phyloP scores from a whole-genome alignment of 2,329 filamentous ascomycete genomes.

The Dactylella cylindrospora region DNA sequence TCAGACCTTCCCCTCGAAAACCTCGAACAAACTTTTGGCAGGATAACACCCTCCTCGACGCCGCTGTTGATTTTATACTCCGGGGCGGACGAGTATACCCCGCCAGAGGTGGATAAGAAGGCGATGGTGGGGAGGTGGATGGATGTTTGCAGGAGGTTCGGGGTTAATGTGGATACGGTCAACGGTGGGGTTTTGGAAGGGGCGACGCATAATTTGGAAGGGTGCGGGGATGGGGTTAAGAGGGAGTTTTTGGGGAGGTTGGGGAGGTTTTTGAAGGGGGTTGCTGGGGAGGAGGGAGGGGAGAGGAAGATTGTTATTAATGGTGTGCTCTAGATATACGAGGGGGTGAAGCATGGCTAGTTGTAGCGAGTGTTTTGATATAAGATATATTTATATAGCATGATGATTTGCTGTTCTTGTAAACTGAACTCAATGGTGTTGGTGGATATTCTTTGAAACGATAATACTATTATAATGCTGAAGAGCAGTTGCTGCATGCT shows the following conservation, averaged over 20 bases:
- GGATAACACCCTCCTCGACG: conserved; percentile 56
- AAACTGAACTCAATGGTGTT: too few relatives aligned
- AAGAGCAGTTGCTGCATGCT: conserved; percentile 8
- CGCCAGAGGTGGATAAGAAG: conserved; percentile 61
- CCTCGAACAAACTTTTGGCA: conserved; percentile 66
- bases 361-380: too few relatives aligned
- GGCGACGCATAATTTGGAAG: conserved; percentile 59
- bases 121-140: conserved; percentile 63
- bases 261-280: conserved; percentile 55
- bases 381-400: too few relatives aligned
- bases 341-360: not conserved
- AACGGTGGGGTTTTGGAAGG: conserved; percentile 57
- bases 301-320: not conserved
- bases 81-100: conserved; percentile 67
- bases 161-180: conserved; percentile 56
- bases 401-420: too few relatives aligned
- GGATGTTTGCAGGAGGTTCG: conserved; percentile 52
- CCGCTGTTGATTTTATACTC: conserved; percentile 67
- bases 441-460: too few relatives aligned
- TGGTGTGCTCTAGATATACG: not conserved
- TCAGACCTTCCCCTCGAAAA: conserved; percentile 66
- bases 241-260: conserved; percentile 58
- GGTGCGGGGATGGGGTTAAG: conserved; percentile 56
- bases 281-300: not conserved
- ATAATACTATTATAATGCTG: too few relatives aligned